A percentile compares a stretch with the other conserved stretches of the same genome.
phyloP scores from a whole-genome alignment of 352 stramenopile genomes.

The Aphanomyces cochlioides region DNA sequence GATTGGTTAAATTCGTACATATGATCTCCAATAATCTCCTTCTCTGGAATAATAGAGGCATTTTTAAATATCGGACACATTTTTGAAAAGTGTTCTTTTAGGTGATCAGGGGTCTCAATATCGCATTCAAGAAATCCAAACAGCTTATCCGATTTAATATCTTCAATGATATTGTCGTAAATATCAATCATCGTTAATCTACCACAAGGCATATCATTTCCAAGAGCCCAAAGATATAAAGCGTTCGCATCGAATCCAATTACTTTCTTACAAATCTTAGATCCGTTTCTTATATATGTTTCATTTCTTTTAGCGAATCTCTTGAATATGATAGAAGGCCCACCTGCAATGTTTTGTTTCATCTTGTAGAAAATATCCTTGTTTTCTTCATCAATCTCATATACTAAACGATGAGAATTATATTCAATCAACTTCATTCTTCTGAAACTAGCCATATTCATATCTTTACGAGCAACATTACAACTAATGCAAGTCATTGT shows the following conservation, averaged over 20 bases:
- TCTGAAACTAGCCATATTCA: constrained; percentile 17
- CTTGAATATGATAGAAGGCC: constrained; percentile 17
- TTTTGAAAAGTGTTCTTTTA: constrained; percentile 40
- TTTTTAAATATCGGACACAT: constrained; percentile 48
- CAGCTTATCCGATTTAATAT: no score
- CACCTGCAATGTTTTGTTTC: constrained; percentile 33
- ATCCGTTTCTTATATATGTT: constrained; percentile 31
- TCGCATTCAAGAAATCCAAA: constrained; percentile 36
- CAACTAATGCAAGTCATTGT: constrained; percentile 8
- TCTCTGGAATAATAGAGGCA: constrained; percentile 30
- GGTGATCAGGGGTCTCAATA: constrained; percentile 37
- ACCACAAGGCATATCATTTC: constrained; percentile 36
- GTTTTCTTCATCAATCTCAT: constrained; percentile 30
- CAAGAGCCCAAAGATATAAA: constrained; percentile 38
- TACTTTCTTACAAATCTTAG: constrained; percentile 34
- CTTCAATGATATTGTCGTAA: no score
- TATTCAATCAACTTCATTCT: constrained; percentile 33
- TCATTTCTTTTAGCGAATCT: constrained; percentile 37
- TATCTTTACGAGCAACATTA: no score
- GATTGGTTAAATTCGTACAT: constrained; percentile 36
- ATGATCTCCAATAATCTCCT: constrained; percentile 34
- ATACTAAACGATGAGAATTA: constrained; percentile 31
- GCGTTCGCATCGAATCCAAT: constrained; percentile 37
- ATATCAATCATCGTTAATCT: no score
- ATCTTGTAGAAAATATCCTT: constrained; percentile 35